These are phyloP conservation scores for Candida morakotiae DNA, from an alignment of 805 yeast genomes.

Conservation along the genomic window DNA sequence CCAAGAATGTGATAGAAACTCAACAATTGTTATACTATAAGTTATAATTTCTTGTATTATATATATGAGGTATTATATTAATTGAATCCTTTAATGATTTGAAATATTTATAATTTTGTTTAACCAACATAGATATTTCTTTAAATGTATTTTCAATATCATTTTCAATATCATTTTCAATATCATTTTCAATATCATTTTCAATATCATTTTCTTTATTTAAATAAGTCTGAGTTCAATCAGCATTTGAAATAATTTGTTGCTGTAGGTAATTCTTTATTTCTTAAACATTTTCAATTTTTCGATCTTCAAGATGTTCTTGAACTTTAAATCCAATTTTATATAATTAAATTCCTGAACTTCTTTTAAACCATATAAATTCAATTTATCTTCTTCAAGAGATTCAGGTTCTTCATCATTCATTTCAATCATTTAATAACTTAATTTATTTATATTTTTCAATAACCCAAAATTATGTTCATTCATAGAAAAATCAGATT, in stretches of 20 bases:
- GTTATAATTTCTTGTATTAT: slow-evolving; percentile 30
- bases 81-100: slow-evolving; percentile 13
- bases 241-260: slow-evolving; percentile 15
- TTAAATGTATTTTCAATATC: slow-evolving; percentile 30
- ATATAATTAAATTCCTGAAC: slow-evolving; percentile 27
- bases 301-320: slow-evolving; percentile 12
- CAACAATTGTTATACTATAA: slow-evolving; percentile 36
- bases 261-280: slow-evolving; percentile 14
- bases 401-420: slow-evolving; percentile 1
- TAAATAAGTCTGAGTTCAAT: slow-evolving; percentile 22
- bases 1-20: slow-evolving; percentile 43
- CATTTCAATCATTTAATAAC: slow-evolving; percentile 66
- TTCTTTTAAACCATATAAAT: slow-evolving; percentile 35
- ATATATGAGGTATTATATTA: slow-evolving; percentile 20
- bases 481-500: slow-evolving; percentile 84
- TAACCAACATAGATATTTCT: slow-evolving; percentile 27
- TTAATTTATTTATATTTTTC: slow-evolving; percentile 83
- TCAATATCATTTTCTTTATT: too few species aligned
- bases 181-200: too few species aligned
- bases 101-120: slow-evolving; percentile 32
- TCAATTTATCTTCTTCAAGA: slow-evolving; percentile 21
- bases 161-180: too few species aligned
- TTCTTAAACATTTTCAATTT: slow-evolving; percentile 8
- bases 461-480: slow-evolving; percentile 58
- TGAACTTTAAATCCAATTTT: slow-evolving; percentile 26